phyloP scores from a whole-genome alignment of 2,329 filamentous ascomycete genomes.

The Apiospora kogelbergensis region DNA sequence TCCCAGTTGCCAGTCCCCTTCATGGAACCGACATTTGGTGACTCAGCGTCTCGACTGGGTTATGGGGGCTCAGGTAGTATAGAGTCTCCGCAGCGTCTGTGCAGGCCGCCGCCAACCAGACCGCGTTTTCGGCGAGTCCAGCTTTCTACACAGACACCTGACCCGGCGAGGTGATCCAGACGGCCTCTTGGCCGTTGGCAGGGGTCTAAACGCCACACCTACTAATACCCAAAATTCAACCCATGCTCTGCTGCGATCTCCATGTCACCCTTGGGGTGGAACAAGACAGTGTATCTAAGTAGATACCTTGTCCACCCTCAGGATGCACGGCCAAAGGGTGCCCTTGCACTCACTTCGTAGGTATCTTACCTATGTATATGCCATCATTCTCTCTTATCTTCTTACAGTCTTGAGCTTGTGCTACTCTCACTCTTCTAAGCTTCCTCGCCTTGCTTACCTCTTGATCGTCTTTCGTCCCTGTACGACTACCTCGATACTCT shows the following conservation, averaged over 20 bases:
- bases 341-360: too few species aligned
- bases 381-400: neutral
- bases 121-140: slow-evolving; percentile 32
- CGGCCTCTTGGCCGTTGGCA: slow-evolving; percentile 31
- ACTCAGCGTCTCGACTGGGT: slow-evolving; percentile 21
- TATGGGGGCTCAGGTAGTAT: slow-evolving; percentile 15
- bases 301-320: slow-evolving; percentile 7
- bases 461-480: neutral
- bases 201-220: slow-evolving; percentile 35
- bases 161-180: slow-evolving; percentile 18
- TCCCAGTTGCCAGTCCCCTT: neutral
- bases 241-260: slow-evolving; percentile 17
- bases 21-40: slow-evolving; percentile 17
- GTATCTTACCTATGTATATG: neutral
- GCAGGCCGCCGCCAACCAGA: slow-evolving; percentile 31
- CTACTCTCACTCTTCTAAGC: neutral
- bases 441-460: neutral
- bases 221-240: slow-evolving; percentile 23
- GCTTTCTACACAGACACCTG: slow-evolving; percentile 17
- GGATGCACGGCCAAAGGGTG: slow-evolving; percentile 3
- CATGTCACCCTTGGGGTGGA: neutral
- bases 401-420: neutral
- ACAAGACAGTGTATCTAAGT: slow-evolving; percentile 8
- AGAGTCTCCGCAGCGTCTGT: slow-evolving; percentile 25
- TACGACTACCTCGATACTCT: neutral